Conservation (phyloP, 1,284 basidiomycete genomes). For the Cystobasidium pallidum region DNA sequence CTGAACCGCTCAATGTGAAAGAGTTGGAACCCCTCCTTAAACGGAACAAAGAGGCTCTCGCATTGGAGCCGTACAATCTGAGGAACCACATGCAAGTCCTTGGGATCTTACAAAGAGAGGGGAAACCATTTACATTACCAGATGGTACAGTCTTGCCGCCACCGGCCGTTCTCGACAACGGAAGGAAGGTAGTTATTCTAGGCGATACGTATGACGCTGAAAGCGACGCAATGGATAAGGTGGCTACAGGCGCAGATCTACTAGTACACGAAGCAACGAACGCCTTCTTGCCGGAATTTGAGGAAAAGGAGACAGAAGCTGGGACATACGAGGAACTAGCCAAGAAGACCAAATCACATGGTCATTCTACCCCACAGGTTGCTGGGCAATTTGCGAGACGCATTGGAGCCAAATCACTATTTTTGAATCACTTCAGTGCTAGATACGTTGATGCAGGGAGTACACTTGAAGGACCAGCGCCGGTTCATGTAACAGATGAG, state of each 20-base stretch:
- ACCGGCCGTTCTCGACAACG: constrained; percentile 65
- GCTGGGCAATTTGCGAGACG: constrained; percentile 75
- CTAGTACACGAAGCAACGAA: constrained; percentile 85
- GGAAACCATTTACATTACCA: constrained; percentile 67
- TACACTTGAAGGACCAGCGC: constrained; percentile 14
- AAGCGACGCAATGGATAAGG: constrained; percentile 63
- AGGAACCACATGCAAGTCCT: constrained; percentile 73
- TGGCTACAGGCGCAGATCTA: constrained; percentile 67
- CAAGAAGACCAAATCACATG: constrained; percentile 66
- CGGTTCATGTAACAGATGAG: constrained; percentile 26
- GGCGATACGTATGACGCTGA: constrained; percentile 71
- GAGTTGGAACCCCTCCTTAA: constrained; percentile 57
- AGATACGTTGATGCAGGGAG: constrained; percentile 55
- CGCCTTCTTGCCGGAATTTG: constrained; percentile 68
- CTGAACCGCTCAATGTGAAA: constrained; percentile 56
- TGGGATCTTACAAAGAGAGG: constrained; percentile 66
- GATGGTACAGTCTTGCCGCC: constrained; percentile 78
- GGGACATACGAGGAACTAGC: constrained; percentile 60
- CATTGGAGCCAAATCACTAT: constrained; percentile 68
- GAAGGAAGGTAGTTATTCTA: constrained; percentile 74
- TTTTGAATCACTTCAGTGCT: constrained; percentile 71
- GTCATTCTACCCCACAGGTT: constrained; percentile 78
- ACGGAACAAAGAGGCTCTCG: constrained; percentile 60
- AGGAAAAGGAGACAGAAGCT: constrained; percentile 56
- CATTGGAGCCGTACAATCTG: constrained; percentile 62